Base-by-base conservation (phyloP, 140 eudicot genomes). In the Bidens hawaiensis region DNA sequence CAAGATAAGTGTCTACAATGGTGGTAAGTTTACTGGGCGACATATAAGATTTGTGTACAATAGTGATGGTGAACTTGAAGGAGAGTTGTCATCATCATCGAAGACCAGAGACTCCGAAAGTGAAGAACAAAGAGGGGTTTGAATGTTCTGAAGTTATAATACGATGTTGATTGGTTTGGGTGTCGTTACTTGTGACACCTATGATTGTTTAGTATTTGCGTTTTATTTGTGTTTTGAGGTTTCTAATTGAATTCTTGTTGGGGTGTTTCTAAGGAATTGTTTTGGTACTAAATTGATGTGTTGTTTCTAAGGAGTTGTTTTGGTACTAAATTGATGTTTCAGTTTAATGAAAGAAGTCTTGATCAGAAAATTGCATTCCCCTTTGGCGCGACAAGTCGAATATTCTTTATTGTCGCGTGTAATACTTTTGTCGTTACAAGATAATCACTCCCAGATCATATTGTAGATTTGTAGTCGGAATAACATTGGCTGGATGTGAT, bases 31-130 rank as follows among this genome's bases (percentile, higher is more conserved):
- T 48, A 43, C 8, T 18, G 88, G 95, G 6, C 85, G 85, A 64
- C 97, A 83, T 38, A 82, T 68, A 1, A 63, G 93, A 43, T 86
- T 86, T 62, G 77, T 86, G 72, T 89, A 83, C 73, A 81, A 81
- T 63, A 78, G 86, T 72, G 93, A 79, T 47, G 95, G 70, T 34
- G 91, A 79, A 66, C 34, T 82, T 30, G 85, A 77, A 55, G 81
- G 67, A 26, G 83, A 62, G 9, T 58, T 7, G 10, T 64, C n/a
- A 43, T 25, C 67, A 1, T 28, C 67, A 2, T 23, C 68, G 18
- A 59, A 14, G 18, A 13, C 6, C 56, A 3, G 73, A 54, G 0
- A n/a, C n/a, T n/a, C n/a, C n/a, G 47, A 65, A 22, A 41, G 58
- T 10, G 47, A 41, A 41, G 66, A 64, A 21, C 45, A 23, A 52